These are phyloP conservation scores for Penicillium pancosmium DNA, from an alignment of 495 filamentous ascomycete species.

Conservation along the genomic window DNA sequence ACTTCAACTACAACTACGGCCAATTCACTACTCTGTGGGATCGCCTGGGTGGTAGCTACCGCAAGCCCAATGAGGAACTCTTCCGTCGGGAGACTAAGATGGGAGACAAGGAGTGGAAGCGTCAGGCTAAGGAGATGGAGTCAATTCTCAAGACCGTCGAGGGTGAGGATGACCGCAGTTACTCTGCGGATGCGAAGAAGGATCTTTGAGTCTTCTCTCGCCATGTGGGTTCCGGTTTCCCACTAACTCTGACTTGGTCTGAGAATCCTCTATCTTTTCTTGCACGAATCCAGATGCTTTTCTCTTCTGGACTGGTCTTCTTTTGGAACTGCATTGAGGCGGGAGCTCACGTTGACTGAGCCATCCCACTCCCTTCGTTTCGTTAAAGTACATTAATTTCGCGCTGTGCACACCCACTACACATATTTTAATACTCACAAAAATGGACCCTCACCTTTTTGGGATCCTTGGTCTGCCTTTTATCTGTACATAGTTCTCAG, in stretches of 20 bases:
- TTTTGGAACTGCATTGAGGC: not conserved
- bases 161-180: constrained; percentile 81
- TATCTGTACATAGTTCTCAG: constrained; percentile 2
- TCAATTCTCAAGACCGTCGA: constrained; percentile 80
- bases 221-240: too few species aligned
- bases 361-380: not conserved
- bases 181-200: constrained; percentile 55
- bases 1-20: constrained; percentile 99
- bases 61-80: constrained; percentile 82
- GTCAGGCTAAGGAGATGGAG: constrained; percentile 86
- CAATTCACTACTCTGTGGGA: constrained; percentile 98
- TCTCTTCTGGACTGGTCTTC: not conserved
- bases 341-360: not conserved
- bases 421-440: constrained; percentile 19
- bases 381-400: constrained; percentile 18
- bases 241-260: too few species aligned
- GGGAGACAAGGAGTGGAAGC: constrained; percentile 77
- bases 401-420: constrained; percentile 18
- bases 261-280: not conserved
- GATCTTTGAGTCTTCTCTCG: constrained; percentile 18
- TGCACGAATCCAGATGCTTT: not conserved
- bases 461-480: not conserved
- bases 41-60: constrained; percentile 84
- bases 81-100: constrained; percentile 90
- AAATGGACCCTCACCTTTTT: not conserved